Evolutionary conservation across 768 basidiomycete genomes (phyloP), one percentile per base, ranked within the genome.

Genomic region (Leucocoprinus leucothites): DNA sequence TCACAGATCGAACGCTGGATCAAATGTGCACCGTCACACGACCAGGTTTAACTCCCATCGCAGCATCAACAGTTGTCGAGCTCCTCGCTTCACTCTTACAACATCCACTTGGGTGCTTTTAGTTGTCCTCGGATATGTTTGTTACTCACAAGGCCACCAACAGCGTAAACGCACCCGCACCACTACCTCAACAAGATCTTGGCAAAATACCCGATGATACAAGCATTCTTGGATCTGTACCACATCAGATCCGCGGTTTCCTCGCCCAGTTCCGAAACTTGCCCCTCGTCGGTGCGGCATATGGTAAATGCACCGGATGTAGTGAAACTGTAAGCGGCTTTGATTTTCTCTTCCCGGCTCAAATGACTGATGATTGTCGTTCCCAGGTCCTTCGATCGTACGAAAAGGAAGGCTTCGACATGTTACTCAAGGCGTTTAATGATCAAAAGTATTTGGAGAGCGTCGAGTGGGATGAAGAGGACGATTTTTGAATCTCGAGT

Each of bases 1-100:
- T 79, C 80, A 89, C 90, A 0, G 96, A 98, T 67, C 81, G 94
- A 40, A 96, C 95, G 3, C 81, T 98, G 13, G 97, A 98, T 68
- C 96, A 98, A 68, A 98, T 98, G 96, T 99, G 97, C 67, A 98
- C 97, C 0, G 97, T 99, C 26, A 98, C 96, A 0, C 77, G 97
- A 19, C 97, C 97, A 0, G 96, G 96, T 0, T 78, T 98, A 1
- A 97, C 96, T 0, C 84, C 93, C 0, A 93, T 98, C 49, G 97
- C 97, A 0, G 84, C 90, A 1, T 87, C 95, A 0, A 90, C 89
- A 0, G 94, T 94, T 0, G 96, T 98, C 1, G 97, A 99, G 67
- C 76, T 99, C 8, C 81, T 98, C 21, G 86, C 91, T 1, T 91
- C 93, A 0, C 71, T 97, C 2, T 61, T 98, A 7, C 95, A 98